Conservation (phyloP, 2,329 filamentous ascomycete species). For the Nigrospora osmanthi region DNA sequence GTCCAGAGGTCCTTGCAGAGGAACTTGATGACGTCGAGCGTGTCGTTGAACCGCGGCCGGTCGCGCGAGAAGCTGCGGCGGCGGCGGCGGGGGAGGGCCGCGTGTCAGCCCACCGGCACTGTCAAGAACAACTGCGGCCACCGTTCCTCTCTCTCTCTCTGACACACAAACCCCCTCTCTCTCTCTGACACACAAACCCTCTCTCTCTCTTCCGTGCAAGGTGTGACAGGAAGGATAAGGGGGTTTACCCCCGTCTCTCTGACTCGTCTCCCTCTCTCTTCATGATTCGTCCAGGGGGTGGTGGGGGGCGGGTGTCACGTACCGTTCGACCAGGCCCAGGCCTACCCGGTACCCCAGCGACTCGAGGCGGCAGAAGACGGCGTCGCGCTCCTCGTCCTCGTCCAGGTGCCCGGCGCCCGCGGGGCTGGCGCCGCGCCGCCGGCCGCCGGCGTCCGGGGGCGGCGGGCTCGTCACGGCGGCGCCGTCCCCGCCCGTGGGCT, state of each 20-base stretch:
- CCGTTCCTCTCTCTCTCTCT: background rate
- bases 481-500: constrained; percentile 15
- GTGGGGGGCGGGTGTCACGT: constrained; percentile 18
- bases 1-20: constrained; percentile 98
- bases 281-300: background rate
- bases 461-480: background rate
- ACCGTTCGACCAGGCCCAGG: constrained; percentile 87
- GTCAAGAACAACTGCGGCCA: background rate
- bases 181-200: too few species aligned
- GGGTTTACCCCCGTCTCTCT: too few species aligned
- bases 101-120: background rate
- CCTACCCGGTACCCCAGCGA: constrained; percentile 84
- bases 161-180: background rate
- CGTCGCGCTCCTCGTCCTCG: constrained; percentile 77
- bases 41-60: constrained; percentile 81
- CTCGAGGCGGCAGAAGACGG: constrained; percentile 79
- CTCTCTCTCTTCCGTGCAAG: too few species aligned
- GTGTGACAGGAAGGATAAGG: too few species aligned
- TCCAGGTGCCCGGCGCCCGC: constrained; percentile 38
- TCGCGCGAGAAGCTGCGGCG: constrained; percentile 65
- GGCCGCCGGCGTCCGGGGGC: background rate
- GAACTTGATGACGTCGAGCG: constrained; percentile 95
- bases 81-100: background rate
- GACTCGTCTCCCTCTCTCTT: too few species aligned
- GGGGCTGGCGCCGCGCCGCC: constrained; percentile 1